phyloP scores from a whole-genome alignment of 257 asterid species.

The Oldenlandia corymbosa region DNA sequence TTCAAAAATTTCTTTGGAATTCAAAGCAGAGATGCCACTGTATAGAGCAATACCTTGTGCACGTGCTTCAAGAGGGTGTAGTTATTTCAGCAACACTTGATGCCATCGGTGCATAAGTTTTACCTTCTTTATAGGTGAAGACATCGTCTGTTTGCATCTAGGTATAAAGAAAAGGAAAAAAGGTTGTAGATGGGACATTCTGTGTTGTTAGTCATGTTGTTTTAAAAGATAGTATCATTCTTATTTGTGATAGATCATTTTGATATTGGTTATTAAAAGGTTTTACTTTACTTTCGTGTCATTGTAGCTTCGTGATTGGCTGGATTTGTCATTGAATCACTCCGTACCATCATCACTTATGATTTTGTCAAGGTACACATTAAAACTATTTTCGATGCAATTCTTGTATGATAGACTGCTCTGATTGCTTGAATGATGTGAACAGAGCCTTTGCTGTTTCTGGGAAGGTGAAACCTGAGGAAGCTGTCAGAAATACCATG shows the following conservation, averaged over 20 bases:
- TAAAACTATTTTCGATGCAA: background rate
- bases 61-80: background rate
- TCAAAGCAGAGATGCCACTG: too few species aligned
- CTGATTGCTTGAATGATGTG: constrained; percentile 17
- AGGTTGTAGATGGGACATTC: too few species aligned
- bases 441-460: constrained; percentile 74
- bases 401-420: constrained; percentile 22
- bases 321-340: constrained; percentile 83
- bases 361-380: constrained; percentile 69
- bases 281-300: constrained; percentile 16
- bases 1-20: background rate
- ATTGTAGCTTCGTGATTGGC: constrained; percentile 84
- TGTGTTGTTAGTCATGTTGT: too few species aligned
- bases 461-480: constrained; percentile 76
- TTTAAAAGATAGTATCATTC: too few species aligned
- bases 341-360: constrained; percentile 86
- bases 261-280: background rate
- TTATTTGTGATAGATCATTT: background rate
- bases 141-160: background rate
- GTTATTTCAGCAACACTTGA: background rate
- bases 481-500: constrained; percentile 74
- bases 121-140: background rate
- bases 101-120: background rate
- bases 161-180: too few species aligned
- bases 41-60: background rate